These are phyloP conservation scores for Colletotrichum eremochloae DNA, from an alignment of 2,329 filamentous ascomycete genomes.

Conservation along the genomic window DNA sequence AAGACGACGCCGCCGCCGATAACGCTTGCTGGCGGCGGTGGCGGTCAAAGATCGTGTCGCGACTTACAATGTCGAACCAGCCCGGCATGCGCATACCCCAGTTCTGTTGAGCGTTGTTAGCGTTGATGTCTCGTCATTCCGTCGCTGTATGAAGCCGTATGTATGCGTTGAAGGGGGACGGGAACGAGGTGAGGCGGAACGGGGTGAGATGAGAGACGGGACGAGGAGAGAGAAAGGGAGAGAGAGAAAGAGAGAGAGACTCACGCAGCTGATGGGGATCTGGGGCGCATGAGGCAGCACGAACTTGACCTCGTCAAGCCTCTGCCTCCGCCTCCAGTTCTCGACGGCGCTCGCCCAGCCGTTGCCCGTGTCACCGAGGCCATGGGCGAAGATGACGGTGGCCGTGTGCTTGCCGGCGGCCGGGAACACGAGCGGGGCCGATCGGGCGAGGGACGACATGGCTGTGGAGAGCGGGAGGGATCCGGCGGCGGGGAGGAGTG, in stretches of 20 bases:
- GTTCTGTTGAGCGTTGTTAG: slow-evolving; percentile 64
- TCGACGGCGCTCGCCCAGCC: slow-evolving; percentile 88
- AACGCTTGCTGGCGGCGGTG: slow-evolving; percentile 8
- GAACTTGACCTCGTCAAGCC: slow-evolving; percentile 92
- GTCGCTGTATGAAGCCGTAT: no score
- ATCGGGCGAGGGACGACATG: slow-evolving; percentile 35
- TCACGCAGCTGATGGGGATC: slow-evolving; percentile 87
- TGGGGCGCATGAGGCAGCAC: slow-evolving; percentile 91
- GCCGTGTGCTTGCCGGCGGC: slow-evolving; percentile 88
- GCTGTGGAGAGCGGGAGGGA: slow-evolving; percentile 3
- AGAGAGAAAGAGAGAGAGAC: slow-evolving; percentile 46
- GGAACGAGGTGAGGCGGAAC: background rate
- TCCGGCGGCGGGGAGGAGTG: background rate
- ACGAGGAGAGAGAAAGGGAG: background rate
- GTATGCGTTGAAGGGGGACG: no score
- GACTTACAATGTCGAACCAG: slow-evolving; percentile 83
- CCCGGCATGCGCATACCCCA: slow-evolving; percentile 85
- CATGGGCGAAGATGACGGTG: slow-evolving; percentile 94
- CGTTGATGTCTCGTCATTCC: background rate
- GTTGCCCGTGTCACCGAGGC: slow-evolving; percentile 85
- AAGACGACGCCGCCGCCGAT: slow-evolving; percentile 5
- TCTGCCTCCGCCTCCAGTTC: slow-evolving; percentile 84
- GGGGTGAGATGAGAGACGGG: background rate
- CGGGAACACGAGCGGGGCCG: slow-evolving; percentile 77
- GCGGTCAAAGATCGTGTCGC: slow-evolving; percentile 15